Evolutionary conservation across 2,329 filamentous ascomycete species (phyloP).

Genomic region (Aureobasidium leucospermi): DNA sequence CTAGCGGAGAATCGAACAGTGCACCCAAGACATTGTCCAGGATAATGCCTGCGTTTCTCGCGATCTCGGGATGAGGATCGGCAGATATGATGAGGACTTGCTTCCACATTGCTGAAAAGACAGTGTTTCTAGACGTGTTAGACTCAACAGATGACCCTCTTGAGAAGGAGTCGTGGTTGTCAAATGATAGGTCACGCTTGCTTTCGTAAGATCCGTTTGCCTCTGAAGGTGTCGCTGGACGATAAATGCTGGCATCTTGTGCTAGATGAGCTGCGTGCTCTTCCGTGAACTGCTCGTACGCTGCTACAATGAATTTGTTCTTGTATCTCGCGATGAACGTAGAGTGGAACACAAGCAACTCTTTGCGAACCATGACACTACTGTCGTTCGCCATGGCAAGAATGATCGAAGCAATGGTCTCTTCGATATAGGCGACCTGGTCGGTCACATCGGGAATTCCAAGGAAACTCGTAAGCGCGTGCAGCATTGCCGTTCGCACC

Average conservation of each 20-base stretch:
- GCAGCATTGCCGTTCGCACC: constrained; percentile 85
- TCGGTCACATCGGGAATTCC: constrained; percentile 89
- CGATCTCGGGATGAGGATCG: constrained; percentile 89
- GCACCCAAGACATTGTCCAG: constrained; percentile 78
- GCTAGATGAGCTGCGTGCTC: constrained; percentile 40
- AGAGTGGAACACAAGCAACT: constrained; percentile 88
- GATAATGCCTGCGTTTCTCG: constrained; percentile 74
- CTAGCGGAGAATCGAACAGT: constrained; percentile 70
- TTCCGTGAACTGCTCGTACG: constrained; percentile 82
- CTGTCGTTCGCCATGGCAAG: constrained; percentile 90
- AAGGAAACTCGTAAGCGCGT: constrained; percentile 88
- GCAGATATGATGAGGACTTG: constrained; percentile 84
- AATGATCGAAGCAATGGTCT: constrained; percentile 80
- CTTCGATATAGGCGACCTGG: constrained; percentile 84
- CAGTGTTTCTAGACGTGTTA: constrained; percentile 65
- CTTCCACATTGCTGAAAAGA: constrained; percentile 92
- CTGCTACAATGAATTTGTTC: constrained; percentile 83
- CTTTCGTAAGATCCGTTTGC: constrained; percentile 15
- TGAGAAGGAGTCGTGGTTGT: not conserved
- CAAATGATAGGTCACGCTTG: constrained; percentile 8
- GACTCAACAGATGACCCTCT: not conserved
- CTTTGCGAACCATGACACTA: constrained; percentile 87
- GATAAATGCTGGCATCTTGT: constrained; percentile 7
- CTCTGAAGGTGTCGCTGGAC: constrained; percentile 12
- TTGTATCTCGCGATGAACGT: constrained; percentile 85